Base-by-base conservation (phyloP, 202 grass and related monocot genomes). In the Elaeis oleifera region DNA sequence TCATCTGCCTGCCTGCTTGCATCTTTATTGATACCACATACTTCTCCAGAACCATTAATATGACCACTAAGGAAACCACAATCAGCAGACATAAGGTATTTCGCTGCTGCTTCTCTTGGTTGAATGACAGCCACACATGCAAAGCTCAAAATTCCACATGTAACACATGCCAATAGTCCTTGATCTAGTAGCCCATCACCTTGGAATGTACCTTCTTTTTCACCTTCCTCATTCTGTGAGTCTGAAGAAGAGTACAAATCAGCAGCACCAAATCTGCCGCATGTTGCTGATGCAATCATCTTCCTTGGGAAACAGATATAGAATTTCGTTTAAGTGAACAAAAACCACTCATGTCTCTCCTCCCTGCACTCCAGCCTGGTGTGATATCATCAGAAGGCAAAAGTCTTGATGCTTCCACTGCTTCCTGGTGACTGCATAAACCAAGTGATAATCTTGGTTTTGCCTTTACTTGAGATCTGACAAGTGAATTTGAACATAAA, bases 71-170 rank as follows among this genome's bases (percentile, higher is more conserved):
- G 79, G 57, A 78, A 75, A 84, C 58, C 76, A 83, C 70, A 76
- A 77, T 92, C 88, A 56, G 80, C 68, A 49, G 82, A 78, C 74
- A 89, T 79, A 15, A 99, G 77, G 67, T 72, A 82, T 56, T 73
- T 86, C 22, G 88, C 80, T 70, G 94, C 48, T 74, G 48, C 32
- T 48, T 87, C 88, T 68, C 50, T 89, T 77, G 94, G 94, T 86
- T 86, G 86, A 71, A 97, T 77, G 51, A 97, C 84, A 77, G 82
- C 84, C 61, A 97, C 82, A 76, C 88, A 97, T 69, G 94, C 85
- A 88, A 97, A 97, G 84, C 94, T 97, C 68, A 94, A 84, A 81
- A 99, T 89, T 32, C 94, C 94, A 58, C 94, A 99, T 56, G 85
- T 78, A 23, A 99, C 85, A 84, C 94, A 99, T 64, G 88, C 86